Conservation (phyloP, 768 basidiomycete species). For the Lactarius hengduanensis region DNA sequence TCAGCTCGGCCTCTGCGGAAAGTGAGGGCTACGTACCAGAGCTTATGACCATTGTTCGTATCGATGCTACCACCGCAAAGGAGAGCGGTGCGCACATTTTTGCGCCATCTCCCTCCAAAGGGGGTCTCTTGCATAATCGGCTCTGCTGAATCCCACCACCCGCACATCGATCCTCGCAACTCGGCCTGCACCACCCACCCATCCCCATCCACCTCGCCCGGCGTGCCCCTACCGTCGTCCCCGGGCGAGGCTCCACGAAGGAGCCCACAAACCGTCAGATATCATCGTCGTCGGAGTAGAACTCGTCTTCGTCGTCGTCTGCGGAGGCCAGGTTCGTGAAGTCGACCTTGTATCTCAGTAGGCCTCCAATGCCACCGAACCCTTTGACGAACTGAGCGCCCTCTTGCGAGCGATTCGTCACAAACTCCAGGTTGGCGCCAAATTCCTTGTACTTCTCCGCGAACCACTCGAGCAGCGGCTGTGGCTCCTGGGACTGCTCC, state of each 20-base stretch:
- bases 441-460: constrained; percentile 98
- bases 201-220: constrained; percentile 58
- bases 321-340: constrained; percentile 73
- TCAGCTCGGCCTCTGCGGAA: background rate
- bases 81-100: constrained; percentile 6
- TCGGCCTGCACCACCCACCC: constrained; percentile 3
- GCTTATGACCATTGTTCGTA: constrained; percentile 8
- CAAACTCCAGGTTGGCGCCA: constrained; percentile 92
- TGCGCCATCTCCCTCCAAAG: constrained; percentile 2
- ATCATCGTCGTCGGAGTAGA: constrained; percentile 69
- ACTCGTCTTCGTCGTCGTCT: constrained; percentile 84
- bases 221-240: constrained; percentile 48
- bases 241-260: constrained; percentile 66
- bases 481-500: constrained; percentile 83
- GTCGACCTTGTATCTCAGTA: constrained; percentile 97
- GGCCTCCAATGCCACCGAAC: constrained; percentile 96
- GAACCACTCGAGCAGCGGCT: constrained; percentile 95
- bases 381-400: constrained; percentile 98
- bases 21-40: constrained; percentile 14
- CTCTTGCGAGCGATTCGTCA: constrained; percentile 95
- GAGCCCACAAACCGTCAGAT: constrained; percentile 91
- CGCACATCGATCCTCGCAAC: constrained; percentile 5
- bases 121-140: constrained; percentile 10
- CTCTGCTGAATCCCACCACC: constrained; percentile 4
- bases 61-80: constrained; percentile 8